Conservation (phyloP, 169 alveolate genomes). For the Eimeria tenella region DNA sequence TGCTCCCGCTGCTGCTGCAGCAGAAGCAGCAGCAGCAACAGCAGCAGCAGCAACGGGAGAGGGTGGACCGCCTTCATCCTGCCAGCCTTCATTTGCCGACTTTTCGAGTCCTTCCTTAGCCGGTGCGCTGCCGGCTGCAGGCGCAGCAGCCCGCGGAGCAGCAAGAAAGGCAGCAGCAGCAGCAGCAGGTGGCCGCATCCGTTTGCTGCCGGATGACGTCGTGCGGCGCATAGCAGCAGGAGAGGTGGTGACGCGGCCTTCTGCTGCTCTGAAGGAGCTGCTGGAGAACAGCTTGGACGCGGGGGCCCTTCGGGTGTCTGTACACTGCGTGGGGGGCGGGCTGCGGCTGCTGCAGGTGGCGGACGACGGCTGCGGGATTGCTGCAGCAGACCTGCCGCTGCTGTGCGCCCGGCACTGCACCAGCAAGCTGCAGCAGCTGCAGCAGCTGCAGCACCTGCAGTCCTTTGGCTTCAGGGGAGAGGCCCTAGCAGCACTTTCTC, state of each 20-base stretch:
- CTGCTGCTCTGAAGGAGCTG: slow-evolving; percentile 98
- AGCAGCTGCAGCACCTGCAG: slow-evolving; percentile 87
- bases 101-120: neutral
- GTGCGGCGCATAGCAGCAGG: slow-evolving; percentile 98
- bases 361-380: slow-evolving; percentile 98
- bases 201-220: slow-evolving; percentile 91
- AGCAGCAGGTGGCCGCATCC: slow-evolving; percentile 80
- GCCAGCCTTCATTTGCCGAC: neutral
- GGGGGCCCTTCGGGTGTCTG: slow-evolving; percentile 91
- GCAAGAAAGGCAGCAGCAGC: neutral
- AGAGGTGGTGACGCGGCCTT: slow-evolving; percentile 97
- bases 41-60: neutral
- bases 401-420: slow-evolving; percentile 98
- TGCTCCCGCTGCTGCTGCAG: neutral
- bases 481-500: slow-evolving; percentile 97
- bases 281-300: slow-evolving; percentile 99
- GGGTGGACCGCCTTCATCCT: neutral
- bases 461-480: slow-evolving; percentile 99
- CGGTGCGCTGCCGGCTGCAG: neutral
- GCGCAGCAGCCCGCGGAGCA: neutral
- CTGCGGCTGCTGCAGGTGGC: slow-evolving; percentile 92
- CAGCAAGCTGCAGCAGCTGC: slow-evolving; percentile 93
- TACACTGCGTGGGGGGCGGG: slow-evolving; percentile 94
- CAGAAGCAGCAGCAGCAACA: neutral
- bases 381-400: slow-evolving; percentile 93